Evolutionary conservation across 2,329 filamentous ascomycete species (phyloP), one percentile per base, ranked within the genome.

Genomic region (Trichoderma gracile): DNA sequence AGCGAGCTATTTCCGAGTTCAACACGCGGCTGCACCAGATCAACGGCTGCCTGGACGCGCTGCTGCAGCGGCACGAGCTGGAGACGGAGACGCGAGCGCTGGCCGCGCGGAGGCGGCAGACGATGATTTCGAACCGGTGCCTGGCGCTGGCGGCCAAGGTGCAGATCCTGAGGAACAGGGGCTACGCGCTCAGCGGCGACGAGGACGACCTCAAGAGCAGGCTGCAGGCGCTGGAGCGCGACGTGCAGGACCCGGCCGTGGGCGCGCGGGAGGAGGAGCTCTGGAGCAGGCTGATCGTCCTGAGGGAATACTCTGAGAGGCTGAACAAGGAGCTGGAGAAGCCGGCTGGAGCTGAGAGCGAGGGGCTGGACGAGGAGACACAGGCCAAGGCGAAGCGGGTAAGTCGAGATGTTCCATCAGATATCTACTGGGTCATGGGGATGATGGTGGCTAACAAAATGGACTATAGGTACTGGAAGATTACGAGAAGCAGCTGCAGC

Each of bases 261-360:
- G 85, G 85, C 43, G 91, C 90, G 3, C 81, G 90, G 69, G 89
- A 92, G 73, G 92, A 95, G 76, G 91, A 95, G 79, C 86, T 95
- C 50, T 95, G 91, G 91, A 92, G 91, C 68, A 82, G 91, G 52
- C 85, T 95, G 78, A 89, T 93, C 55, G 85, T 89, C 43, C 79
- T 95, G 54, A 82, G 90, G 68, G 89, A 90, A 67, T 86, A 92
- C 68, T 89, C 90, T 23, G 86, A 89, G 69, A 84, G 87, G 71
- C 77, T 96, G 69, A 89, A 89, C 72, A 86, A 85, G 70, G 91
- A 95, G 79, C 82, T 92, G 65, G 90, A 89, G 73, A 88, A 87
- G 77, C 80, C 88, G 62, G 85, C 86, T 2, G 78, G 81, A 27
- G 79, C 82, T 60, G 81, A 84, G 45, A 79, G 80, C 17, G 83